Base-by-base conservation (phyloP, 2,329 filamentous ascomycete genomes). In the Sclerotinia trifoliorum region DNA sequence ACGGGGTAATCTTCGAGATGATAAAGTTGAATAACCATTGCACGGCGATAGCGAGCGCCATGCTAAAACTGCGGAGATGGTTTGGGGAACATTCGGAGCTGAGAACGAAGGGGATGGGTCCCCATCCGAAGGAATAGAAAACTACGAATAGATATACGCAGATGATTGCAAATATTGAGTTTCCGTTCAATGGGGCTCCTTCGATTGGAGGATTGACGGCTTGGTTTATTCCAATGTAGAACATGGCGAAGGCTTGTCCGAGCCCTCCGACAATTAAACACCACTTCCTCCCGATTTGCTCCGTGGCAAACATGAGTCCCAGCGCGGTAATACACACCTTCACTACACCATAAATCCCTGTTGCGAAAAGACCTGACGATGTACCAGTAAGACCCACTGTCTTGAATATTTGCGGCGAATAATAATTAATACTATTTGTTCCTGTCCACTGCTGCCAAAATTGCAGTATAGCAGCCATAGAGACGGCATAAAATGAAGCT, bases 11-110 rank as follows among this genome's bases (percentile, higher is more conserved):
- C 6, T 73, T 80, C 1, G 89, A 88, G 67, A 91, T 85, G 32
- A 90, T 83, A 71, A 91, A 90, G 75, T 92, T 91, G 79, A 91
- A 91, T 1, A 91, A 78, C 88, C 88, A 90, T 75, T 91, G 88
- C 0, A 86, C 89, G 1, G 85, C 87, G 0, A 89, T 88, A 0
- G 84, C 88, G 52, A 91, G 82, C 3, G 88, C 84, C 42, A 83
- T 80, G 11, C 82, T 83, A 5, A 80, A 77, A 64, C 84, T 83
- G 17, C 84, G 80, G 58, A 85, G 81, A 7, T 83, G 77, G 0
- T 79, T 81, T 0, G 83, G 83, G 71, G 85, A 86, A 81, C 91
- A 91, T 78, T 92, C 89, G 19, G 84, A 84, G 17, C 89, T 83
- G 74, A 90, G 87, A 74, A 91, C 87, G 88, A 89, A 91, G 78